Evolutionary conservation across 106 monocot genomes (phyloP), one percentile per base, ranked within the genome.

Genomic region (Vanilla planifolia): DNA sequence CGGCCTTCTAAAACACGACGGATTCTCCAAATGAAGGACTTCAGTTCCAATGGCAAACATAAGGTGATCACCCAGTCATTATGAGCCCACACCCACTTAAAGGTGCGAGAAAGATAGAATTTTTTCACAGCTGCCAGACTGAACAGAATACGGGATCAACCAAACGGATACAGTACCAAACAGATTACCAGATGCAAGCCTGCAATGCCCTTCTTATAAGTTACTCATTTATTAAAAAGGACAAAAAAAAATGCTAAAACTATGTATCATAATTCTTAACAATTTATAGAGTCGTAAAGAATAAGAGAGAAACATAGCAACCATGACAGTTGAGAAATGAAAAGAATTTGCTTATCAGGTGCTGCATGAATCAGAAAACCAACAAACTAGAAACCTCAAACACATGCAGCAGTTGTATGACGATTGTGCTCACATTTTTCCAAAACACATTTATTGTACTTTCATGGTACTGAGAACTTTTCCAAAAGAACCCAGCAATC

Each of bases 1-100:
- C 78, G 79, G 33, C 88, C 88, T 74, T 88, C 76, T 60, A 85
- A 41, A 23, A 80, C 58, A 59, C 84, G 81, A 42, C 92, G 69
- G 25, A 93, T 27, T 60, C 85, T 78, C 88, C 88, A 88, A 50
- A 85, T 55, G 39, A 33, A 55, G 25, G 76, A 72, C 57, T 52
- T 77, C 40, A 72, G 61, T 62, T 48, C 79, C 51, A 43, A 48
- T 11, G 50, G 44, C 30, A 33, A 66, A 37, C 46, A 47, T 33
- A 69, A 56, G 16, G 16, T 33, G 39, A 23, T 77, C 59, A 75
- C 44, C 61, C 34, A 23, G 30, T 66, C 57, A 68, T 60, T 43
- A 58, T 29, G 48, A 60, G 27, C 85, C 92, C 82, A 79, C 85
- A 85, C 79, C 79, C 74, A 67, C 57, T 45, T 51, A 57, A 50